Evolutionary conservation across 1,139 yeast species (phyloP).

Genomic region (Spencermartinsiella ligniputridi): DNA sequence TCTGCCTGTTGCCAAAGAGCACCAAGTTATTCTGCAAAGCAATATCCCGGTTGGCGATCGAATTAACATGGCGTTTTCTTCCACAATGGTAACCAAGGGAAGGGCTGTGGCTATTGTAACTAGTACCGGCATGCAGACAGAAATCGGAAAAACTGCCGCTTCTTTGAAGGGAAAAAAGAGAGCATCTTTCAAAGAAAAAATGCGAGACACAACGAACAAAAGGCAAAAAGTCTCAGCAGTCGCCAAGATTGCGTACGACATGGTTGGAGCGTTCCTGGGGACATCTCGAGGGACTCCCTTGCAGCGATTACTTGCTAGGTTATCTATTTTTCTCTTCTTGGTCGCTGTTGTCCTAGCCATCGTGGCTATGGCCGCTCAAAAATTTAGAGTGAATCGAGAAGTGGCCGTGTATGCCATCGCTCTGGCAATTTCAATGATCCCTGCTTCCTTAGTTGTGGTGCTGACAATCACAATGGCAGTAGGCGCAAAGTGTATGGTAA

Average conservation of each 20-base stretch:
- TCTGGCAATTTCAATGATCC: slow-evolving; percentile 79
- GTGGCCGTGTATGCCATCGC: slow-evolving; percentile 83
- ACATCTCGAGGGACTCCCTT: slow-evolving; percentile 74
- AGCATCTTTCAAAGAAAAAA: not conserved
- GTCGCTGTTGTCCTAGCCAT: slow-evolving; percentile 74
- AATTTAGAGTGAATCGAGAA: slow-evolving; percentile 58
- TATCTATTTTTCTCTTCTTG: slow-evolving; percentile 63
- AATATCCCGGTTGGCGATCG: slow-evolving; percentile 72
- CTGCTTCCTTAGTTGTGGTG: slow-evolving; percentile 75
- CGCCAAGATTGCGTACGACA: slow-evolving; percentile 44
- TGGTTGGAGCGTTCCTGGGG: slow-evolving; percentile 67
- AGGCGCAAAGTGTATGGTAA: slow-evolving; percentile 76
- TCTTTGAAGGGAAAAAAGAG: slow-evolving; percentile 40
- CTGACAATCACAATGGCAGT: slow-evolving; percentile 83
- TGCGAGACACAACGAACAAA: slow-evolving; percentile 30
- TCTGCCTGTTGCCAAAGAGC: slow-evolving; percentile 62
- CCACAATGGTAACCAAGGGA: slow-evolving; percentile 72
- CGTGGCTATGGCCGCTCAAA: slow-evolving; percentile 75
- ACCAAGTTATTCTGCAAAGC: slow-evolving; percentile 40
- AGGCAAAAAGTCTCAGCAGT: slow-evolving; percentile 50
- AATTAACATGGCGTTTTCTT: slow-evolving; percentile 65
- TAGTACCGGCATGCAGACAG: slow-evolving; percentile 68
- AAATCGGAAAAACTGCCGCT: slow-evolving; percentile 72
- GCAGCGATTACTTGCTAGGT: slow-evolving; percentile 60
- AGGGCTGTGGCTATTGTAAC: slow-evolving; percentile 65